A percentile compares a stretch with the other conserved stretches of the same genome.
Evolutionary conservation across 2,329 filamentous ascomycete genomes (phyloP).

Genomic region (Plenodomus lindquistii): DNA sequence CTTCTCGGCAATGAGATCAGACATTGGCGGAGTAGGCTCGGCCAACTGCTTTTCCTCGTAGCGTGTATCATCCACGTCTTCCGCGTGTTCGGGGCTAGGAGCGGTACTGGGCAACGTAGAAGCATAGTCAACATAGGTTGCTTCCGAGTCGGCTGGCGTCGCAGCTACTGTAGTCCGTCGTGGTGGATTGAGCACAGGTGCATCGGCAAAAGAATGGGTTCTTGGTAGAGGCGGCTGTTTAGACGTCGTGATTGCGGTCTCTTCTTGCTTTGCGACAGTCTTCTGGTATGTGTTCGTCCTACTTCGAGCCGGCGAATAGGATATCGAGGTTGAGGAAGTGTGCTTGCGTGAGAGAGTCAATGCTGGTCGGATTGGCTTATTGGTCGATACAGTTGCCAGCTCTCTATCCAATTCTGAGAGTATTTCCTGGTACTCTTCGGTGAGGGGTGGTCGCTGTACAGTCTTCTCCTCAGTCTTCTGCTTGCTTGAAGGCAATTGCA

Average conservation of each 20-base stretch:
- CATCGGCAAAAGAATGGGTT: slow-evolving; percentile 21
- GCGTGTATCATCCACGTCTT: slow-evolving; percentile 6
- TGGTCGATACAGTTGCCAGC: slow-evolving; percentile 24
- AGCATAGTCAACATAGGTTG: slow-evolving; percentile 27
- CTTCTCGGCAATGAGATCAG: slow-evolving; percentile 7
- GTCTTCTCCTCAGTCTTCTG: slow-evolving; percentile 6
- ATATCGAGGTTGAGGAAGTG: slow-evolving; percentile 21
- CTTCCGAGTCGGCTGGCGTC: slow-evolving; percentile 34
- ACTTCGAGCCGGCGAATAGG: slow-evolving; percentile 23
- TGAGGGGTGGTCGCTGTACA: slow-evolving; percentile 13
- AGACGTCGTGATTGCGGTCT: slow-evolving; percentile 8
- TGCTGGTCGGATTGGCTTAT: slow-evolving; percentile 18
- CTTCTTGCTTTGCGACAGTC: neutral
- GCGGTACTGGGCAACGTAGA: slow-evolving; percentile 17
- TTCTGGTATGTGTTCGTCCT: slow-evolving; percentile 22
- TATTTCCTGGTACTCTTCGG: slow-evolving; percentile 28
- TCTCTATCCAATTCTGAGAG: slow-evolving; percentile 36
- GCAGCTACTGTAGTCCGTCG: slow-evolving; percentile 6
- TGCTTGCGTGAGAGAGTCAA: slow-evolving; percentile 17
- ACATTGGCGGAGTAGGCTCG: slow-evolving; percentile 9
- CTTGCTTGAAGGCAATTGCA: slow-evolving; percentile 29
- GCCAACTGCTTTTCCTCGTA: slow-evolving; percentile 1
- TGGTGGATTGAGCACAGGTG: slow-evolving; percentile 12
- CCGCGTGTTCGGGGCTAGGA: slow-evolving; percentile 1
- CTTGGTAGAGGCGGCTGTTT: slow-evolving; percentile 19